Percentiles rank a stretch among this genome's conserved stretches.
These are phyloP conservation scores for Blastobotrys serpentis DNA, from an alignment of 1,139 yeast species.

Conservation along the genomic window DNA sequence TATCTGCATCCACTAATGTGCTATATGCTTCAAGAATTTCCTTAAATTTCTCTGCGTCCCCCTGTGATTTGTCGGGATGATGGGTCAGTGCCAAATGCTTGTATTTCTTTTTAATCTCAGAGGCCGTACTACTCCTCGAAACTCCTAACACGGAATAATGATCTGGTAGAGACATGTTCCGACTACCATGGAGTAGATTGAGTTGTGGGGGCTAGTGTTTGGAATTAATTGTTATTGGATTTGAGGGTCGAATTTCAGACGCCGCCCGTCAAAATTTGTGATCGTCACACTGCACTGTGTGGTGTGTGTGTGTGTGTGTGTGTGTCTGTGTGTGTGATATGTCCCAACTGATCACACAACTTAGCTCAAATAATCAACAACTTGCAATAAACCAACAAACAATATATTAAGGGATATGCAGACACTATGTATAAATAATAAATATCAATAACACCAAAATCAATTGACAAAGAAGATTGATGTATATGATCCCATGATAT, in stretches of 20 bases:
- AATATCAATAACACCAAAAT: not conserved
- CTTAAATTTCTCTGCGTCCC: slow-evolving; percentile 68
- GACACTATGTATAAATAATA: not conserved
- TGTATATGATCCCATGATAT: too few relatives aligned
- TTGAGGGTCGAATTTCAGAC: too few relatives aligned
- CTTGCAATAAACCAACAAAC: too few relatives aligned
- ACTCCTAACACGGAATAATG: slow-evolving; percentile 45
- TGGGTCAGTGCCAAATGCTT: slow-evolving; percentile 61
- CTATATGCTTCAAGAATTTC: slow-evolving; percentile 85
- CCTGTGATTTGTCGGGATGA: slow-evolving; percentile 76
- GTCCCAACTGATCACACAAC: too few relatives aligned
- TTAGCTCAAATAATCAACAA: too few relatives aligned
- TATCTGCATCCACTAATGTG: slow-evolving; percentile 66
- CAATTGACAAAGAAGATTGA: not conserved
- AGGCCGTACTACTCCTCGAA: slow-evolving; percentile 48
- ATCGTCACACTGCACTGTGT: not conserved
- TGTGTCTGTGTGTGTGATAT: too few relatives aligned
- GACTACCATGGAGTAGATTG: slow-evolving; percentile 3
- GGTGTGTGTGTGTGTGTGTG: too few relatives aligned
- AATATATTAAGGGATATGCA: not conserved
- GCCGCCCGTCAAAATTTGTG: not conserved
- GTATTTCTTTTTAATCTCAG: slow-evolving; percentile 67
- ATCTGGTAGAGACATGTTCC: slow-evolving; percentile 6
- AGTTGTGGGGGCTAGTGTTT: not conserved
- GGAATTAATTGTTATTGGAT: too few relatives aligned